phyloP scores from a whole-genome alignment of 1,284 basidiomycete genomes.

The Blastosporella zonata region DNA sequence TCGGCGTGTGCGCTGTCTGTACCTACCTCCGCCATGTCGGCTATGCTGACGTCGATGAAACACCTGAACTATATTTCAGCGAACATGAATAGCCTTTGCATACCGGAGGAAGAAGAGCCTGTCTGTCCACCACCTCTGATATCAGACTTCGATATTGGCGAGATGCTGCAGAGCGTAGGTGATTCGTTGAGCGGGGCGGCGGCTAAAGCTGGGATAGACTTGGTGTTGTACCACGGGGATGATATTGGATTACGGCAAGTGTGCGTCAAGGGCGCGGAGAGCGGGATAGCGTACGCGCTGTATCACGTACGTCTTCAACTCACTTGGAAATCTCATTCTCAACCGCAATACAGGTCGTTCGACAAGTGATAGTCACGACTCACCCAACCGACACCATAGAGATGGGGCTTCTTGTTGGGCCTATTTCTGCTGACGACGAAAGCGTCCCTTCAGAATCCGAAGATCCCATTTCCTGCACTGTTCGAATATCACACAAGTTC shows the following conservation, averaged over 20 bases:
- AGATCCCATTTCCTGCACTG: slow-evolving; percentile 31
- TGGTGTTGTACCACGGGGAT: slow-evolving; percentile 87
- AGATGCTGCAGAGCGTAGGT: slow-evolving; percentile 53
- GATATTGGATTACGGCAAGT: slow-evolving; percentile 76
- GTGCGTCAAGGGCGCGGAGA: slow-evolving; percentile 81
- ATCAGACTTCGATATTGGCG: slow-evolving; percentile 46
- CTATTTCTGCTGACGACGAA: slow-evolving; percentile 21
- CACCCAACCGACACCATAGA: slow-evolving; percentile 81
- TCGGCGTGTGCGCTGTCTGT: slow-evolving; percentile 82
- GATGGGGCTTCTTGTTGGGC: slow-evolving; percentile 73
- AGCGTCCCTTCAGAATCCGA: slow-evolving; percentile 19
- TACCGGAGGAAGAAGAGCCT: slow-evolving; percentile 6
- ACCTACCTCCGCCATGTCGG: slow-evolving; percentile 83
- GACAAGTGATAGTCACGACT: slow-evolving; percentile 76
- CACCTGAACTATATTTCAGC: slow-evolving; percentile 88
- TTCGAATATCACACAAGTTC: slow-evolving; percentile 39
- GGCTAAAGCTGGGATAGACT: slow-evolving; percentile 79
- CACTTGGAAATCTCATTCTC: slow-evolving; percentile 4
- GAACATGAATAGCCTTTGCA: slow-evolving; percentile 59
- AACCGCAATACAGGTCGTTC: slow-evolving; percentile 60
- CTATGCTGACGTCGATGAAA: slow-evolving; percentile 86
- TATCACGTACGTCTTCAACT: slow-evolving; percentile 66
- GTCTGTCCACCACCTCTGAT: slow-evolving; percentile 1
- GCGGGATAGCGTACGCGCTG: slow-evolving; percentile 75
- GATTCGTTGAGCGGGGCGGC: slow-evolving; percentile 84